Evolutionary conservation across 768 basidiomycete species (phyloP).

Genomic region (Rhodotorula kratochvilovae): DNA sequence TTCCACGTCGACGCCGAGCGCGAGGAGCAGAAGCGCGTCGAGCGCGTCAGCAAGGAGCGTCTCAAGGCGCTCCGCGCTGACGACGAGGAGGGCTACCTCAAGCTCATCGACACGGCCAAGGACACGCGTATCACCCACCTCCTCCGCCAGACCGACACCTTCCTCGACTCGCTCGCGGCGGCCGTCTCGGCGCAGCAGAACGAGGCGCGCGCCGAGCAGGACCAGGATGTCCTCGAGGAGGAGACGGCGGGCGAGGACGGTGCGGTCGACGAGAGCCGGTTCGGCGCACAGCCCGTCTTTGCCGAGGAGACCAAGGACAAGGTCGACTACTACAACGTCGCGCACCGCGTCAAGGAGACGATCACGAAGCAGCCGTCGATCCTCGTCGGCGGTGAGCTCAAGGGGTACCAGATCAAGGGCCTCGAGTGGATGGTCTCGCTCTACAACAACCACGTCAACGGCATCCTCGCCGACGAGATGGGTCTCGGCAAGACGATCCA

Average conservation of each 20-base stretch:
- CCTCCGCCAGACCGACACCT: constrained; percentile 85
- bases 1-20: constrained; percentile 90
- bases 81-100: constrained; percentile 99
- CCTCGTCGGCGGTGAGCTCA: constrained; percentile 77
- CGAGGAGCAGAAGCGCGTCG: constrained; percentile 96
- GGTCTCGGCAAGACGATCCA: constrained; percentile 70
- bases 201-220: constrained; percentile 57
- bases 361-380: constrained; percentile 70
- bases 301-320: constrained; percentile 59
- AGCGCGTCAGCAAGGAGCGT: constrained; percentile 94
- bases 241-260: constrained; percentile 29
- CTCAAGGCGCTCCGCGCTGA: constrained; percentile 93
- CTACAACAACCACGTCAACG: constrained; percentile 45
- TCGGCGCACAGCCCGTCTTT: constrained; percentile 62
- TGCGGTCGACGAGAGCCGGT: constrained; percentile 71
- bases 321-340: constrained; percentile 94
- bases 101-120: constrained; percentile 96
- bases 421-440: constrained; percentile 45
- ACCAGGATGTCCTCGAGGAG: constrained; percentile 25
- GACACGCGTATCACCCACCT: constrained; percentile 98
- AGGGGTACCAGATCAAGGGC: constrained; percentile 66
- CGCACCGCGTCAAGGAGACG: constrained; percentile 85
- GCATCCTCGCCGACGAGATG: constrained; percentile 47
- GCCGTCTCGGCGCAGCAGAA: constrained; percentile 89
- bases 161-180: constrained; percentile 89